Percentiles rank a stretch among this genome's conserved stretches.
Evolutionary conservation across 2,329 filamentous ascomycete species (phyloP).

Genomic region (Colletotrichum incanum): DNA sequence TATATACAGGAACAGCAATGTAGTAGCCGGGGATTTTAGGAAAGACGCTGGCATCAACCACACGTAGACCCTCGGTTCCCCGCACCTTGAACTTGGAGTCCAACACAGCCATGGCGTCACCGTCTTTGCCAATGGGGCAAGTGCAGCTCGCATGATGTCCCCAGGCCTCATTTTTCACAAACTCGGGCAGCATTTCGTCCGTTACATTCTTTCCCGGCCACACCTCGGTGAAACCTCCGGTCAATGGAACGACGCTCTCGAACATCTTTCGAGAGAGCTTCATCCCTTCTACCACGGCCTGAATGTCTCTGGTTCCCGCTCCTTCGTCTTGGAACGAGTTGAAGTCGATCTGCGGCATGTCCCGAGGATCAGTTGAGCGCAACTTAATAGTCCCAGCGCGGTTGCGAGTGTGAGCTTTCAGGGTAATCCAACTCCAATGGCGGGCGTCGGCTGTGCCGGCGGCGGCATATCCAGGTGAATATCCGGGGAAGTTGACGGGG

Average conservation of each 20-base stretch:
- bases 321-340: slow-evolving; percentile 63
- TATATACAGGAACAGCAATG: slow-evolving; percentile 64
- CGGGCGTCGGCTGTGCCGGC: slow-evolving; percentile 51
- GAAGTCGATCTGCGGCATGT: slow-evolving; percentile 73
- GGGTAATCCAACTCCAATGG: slow-evolving; percentile 58
- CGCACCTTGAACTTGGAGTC: slow-evolving; percentile 70
- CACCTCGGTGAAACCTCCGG: slow-evolving; percentile 45
- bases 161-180: slow-evolving; percentile 66
- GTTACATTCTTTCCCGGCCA: slow-evolving; percentile 57
- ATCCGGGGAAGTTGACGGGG: slow-evolving; percentile 49
- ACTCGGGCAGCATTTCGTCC: slow-evolving; percentile 62
- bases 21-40: slow-evolving; percentile 66
- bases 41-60: slow-evolving; percentile 74
- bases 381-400: slow-evolving; percentile 70
- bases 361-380: slow-evolving; percentile 70
- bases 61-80: slow-evolving; percentile 67
- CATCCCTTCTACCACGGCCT: slow-evolving; percentile 65
- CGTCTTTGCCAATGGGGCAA: slow-evolving; percentile 68
- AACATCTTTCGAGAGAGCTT: slow-evolving; percentile 58
- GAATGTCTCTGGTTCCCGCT: slow-evolving; percentile 56
- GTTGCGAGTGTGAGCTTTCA: slow-evolving; percentile 74
- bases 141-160: slow-evolving; percentile 73
- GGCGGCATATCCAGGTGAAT: slow-evolving; percentile 50
- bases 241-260: slow-evolving; percentile 49
- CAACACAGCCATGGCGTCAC: slow-evolving; percentile 68